Percentiles rank a stretch among this genome's conserved stretches.
phyloP scores from a whole-genome alignment of 2,329 filamentous ascomycete genomes.

The Ophiostoma sp. region DNA sequence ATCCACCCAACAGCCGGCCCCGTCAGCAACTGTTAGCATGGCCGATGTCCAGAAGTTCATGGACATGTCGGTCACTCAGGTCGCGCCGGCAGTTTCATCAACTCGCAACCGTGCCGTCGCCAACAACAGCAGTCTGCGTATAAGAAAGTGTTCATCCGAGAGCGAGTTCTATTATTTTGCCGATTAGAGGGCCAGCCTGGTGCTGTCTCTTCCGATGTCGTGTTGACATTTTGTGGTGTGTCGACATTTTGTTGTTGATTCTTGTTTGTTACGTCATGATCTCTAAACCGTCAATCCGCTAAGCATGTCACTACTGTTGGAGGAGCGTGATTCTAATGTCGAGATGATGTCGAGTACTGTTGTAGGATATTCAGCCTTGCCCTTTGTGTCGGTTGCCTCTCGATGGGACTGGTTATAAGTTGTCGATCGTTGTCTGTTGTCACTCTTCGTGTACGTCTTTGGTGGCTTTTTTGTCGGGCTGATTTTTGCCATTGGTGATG shows the following conservation, averaged over 20 bases:
- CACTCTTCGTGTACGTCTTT: not conserved
- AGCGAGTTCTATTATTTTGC: slow-evolving; percentile 7
- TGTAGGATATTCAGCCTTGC: not conserved
- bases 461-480: too few species aligned
- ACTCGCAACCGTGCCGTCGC: not conserved
- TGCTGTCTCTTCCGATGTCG: not conserved
- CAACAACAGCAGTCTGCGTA: not conserved
- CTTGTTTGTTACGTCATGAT: not conserved
- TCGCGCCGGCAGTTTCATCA: not conserved
- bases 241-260: not conserved
- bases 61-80: not conserved
- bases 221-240: not conserved
- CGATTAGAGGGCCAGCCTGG: slow-evolving; percentile 2
- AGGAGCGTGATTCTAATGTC: not conserved
- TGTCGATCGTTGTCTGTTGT: not conserved
- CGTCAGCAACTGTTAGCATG: not conserved
- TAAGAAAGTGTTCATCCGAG: not conserved
- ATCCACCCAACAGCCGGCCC: not conserved
- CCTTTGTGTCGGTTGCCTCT: not conserved
- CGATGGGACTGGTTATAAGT: not conserved
- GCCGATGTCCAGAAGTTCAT: slow-evolving; percentile 6
- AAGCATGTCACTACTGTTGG: not conserved
- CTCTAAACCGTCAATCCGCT: not conserved
- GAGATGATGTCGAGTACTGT: not conserved
- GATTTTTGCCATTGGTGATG: not conserved